These are phyloP conservation scores for Saccharomycopsis sp. DNA, from an alignment of 805 yeast genomes.

Conservation along the genomic window DNA sequence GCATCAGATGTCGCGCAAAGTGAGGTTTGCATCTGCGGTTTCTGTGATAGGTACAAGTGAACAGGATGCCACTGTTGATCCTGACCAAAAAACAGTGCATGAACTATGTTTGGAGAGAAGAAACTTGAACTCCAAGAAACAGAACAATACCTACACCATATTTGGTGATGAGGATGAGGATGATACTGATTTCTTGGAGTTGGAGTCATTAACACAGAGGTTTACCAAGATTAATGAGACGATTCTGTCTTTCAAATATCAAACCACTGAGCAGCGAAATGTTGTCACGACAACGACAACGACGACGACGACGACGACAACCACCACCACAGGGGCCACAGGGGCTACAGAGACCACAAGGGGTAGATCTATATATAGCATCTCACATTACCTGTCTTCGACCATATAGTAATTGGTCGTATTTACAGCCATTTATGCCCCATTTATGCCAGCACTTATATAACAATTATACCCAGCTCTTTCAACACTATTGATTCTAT, in stretches of 20 bases:
- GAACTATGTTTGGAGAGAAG: constrained; percentile 16
- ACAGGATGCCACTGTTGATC: constrained; percentile 1
- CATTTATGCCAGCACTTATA: too few relatives aligned
- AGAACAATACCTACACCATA: neutral
- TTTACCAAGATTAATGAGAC: constrained; percentile 12
- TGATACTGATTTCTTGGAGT: constrained; percentile 13
- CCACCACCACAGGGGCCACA: neutral
- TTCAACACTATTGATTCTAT: too few relatives aligned
- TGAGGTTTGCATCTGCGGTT: constrained; percentile 2
- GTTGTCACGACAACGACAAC: neutral
- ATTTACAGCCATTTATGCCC: too few relatives aligned
- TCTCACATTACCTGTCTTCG: too few relatives aligned
- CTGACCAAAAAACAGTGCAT: constrained; percentile 16
- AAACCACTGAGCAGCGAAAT: neutral
- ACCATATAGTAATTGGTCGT: too few relatives aligned
- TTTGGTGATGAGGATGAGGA: constrained; percentile 14
- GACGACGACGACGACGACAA: neutral
- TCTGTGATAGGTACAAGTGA: constrained; percentile 17
- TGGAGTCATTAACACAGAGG: constrained; percentile 15
- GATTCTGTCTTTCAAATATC: neutral
- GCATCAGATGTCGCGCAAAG: constrained; percentile 6
- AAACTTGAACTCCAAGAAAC: neutral
- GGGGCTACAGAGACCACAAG: too few relatives aligned
- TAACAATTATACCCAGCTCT: too few relatives aligned
- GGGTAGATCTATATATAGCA: too few relatives aligned